Evolutionary conservation across 2,329 filamentous ascomycete genomes (phyloP), one percentile per base, ranked within the genome.

Genomic region (Lasiodiplodia theobromae): DNA sequence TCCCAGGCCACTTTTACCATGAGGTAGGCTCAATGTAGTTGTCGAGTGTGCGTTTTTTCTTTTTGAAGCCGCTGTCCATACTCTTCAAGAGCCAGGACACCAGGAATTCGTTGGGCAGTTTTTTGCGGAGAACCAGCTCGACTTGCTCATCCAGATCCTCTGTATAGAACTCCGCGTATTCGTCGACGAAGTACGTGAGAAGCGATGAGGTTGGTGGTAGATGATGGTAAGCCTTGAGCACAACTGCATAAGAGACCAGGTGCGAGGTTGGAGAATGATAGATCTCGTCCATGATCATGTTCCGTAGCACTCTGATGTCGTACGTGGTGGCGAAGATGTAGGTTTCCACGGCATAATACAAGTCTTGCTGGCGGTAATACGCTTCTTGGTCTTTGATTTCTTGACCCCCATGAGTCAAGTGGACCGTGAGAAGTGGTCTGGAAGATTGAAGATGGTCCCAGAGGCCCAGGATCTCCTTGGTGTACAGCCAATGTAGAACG

Each of bases 401-500:
- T 18, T 54, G 14, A 4, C 5, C 11, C 4, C 28, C 25, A 8
- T 2, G 12, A 18, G 14, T 18, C 2, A 12, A 12, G 40, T 1
- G 16, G 14, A 53, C 7, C 12, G 4, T 23, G 7, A 7, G 51
- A 4, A 28, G 5, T 28, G 28, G 21, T 2, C 21, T 6, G 8
- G 21, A 52, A 0, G 23, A 6, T 10, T 6, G 28, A 25, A 5
- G 4, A 25, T 7, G 3, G 21, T 2, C 25, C 18, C 6, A 12
- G 23, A 7, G 5, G 5, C 21, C 38, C 23, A 6, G 31, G n/a
- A 56, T 6, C 2, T 18, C 18, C 4, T 10, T 8, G 7, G n/a
- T 64, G 60, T 64, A 64, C 8, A 25, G 6, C 60, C 60, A 52
- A 12, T 52, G 31, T 18, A 64, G 28, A 44, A 64, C 21, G 7